Base-by-base conservation (phyloP, 495 filamentous ascomycete species). In the Lasiosphaeria miniovina region DNA sequence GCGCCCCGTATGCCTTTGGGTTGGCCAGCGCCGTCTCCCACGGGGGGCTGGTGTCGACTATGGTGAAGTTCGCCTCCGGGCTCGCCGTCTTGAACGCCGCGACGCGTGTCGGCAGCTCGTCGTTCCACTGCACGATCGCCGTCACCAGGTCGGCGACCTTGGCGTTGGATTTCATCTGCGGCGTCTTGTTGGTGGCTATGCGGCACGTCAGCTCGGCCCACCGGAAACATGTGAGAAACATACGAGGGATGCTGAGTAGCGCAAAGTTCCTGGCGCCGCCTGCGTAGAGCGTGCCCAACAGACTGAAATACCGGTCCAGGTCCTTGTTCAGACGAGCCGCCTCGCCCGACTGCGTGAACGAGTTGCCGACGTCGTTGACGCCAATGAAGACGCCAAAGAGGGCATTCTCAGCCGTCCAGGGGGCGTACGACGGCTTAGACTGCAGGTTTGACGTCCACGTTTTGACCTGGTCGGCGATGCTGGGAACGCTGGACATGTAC, bases 241-340 rank as follows among this genome's bases (percentile, higher is more conserved):
- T 36, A 58, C 56, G 56, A 0, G 56, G 56, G 11, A 58, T 45
- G 3, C 32, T 58, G 24, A 58, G 34, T 8, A 58, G 15, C 32
- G 50, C 46, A 36, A 61, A 61, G 49, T 61, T 61, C 46, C 59
- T 50, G 35, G 43, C 59, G 3, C 59, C 59, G 4, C 32, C 45
- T 1, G 53, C 36, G 51, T 61, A 61, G 46, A 61, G 14, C 11
- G 46, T 57, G 12, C 32, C 36, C 11, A 61, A 51, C 48, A 52
- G 54, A 33, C 35, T 36, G 35, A 61, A 52, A 31, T 56, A 61
- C 33, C 59, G 52, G 36, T 61, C 59, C 32, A 53, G 43, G 43
- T 52, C 50, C 48, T 46, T 43, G 11, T 46, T n/a, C 34, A 61
- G n/a, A 6, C 36, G 53, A 9, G 54, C 52, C 17, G 35, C 36